Base-by-base conservation (phyloP, 2,329 filamentous ascomycete genomes). In the Aspergillus chevalieri region DNA sequence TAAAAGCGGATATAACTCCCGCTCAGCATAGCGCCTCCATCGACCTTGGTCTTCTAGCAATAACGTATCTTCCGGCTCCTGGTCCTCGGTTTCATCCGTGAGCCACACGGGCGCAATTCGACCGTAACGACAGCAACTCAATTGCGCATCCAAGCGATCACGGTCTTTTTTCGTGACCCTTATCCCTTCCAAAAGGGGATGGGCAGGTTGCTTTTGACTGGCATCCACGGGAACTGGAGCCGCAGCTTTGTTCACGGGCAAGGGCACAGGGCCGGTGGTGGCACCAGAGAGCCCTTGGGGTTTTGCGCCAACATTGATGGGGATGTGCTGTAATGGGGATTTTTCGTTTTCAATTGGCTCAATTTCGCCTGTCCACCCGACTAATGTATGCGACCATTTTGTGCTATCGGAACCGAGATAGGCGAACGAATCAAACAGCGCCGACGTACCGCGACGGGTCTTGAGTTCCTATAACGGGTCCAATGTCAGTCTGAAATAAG, bases 281-380 rank as follows among this genome's bases (percentile, higher is more conserved):
- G 74, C 52, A 3, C 60, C 52, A 17, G 38, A 19, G 38, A 17
- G 17, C 3, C 26, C 26, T 12, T 19, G 17, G 8, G 56, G 19
- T 12, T 64, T 61, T n/a, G 53, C 52, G 34, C 53, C 50, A 9
- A 57, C 48, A 44, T 66, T 68, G 43, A 57, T 51, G 3, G 61
- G 54, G 28, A 65, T 56, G 26, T 61, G 63, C 47, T 69, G 65
- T n/a, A 65, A 51, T 17, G 64, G 64, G 6, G 47, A 22, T 48
- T 59, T 62, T 15, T 54, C 48, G 19, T 65, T 58, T 6, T 61
- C 47, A 12, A 65, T 57, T n/a, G 68, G 73, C 50, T 84, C 81
- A 51, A 92, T 86, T 68, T 97, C 92, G 51, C 92, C 92, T 3
- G 92, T 95, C 92, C 92, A 97, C 43, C 89, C 91, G 47, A 97